phyloP scores from a whole-genome alignment of 495 filamentous ascomycete species.

The Trypethelium eluteriae region DNA sequence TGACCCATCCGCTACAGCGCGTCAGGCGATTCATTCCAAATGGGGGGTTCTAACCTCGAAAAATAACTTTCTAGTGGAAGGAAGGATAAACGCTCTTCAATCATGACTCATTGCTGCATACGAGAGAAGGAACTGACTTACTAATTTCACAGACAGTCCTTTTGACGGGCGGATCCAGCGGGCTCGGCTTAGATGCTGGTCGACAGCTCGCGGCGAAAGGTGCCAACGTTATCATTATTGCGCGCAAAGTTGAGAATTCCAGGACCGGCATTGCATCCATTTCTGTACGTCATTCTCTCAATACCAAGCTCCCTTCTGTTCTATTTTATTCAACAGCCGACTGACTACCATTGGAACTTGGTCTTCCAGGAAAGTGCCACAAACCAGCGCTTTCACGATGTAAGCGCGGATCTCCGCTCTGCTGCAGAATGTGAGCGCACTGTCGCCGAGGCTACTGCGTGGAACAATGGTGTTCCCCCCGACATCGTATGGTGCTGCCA shows the following conservation, averaged over 20 bases:
- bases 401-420: conserved; percentile 12
- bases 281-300: background rate
- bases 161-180: conserved; percentile 8
- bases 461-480: conserved; percentile 16
- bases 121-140: background rate
- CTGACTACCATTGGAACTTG: too few species aligned
- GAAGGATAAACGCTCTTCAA: background rate
- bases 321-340: background rate
- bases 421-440: conserved; percentile 10
- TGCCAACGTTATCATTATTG: conserved; percentile 16
- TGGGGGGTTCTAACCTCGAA: background rate
- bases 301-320: background rate
- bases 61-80: background rate
- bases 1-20: background rate
- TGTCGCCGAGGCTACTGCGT: conserved; percentile 10
- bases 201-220: conserved; percentile 9
- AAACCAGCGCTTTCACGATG: conserved; percentile 14
- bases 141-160: conserved; percentile 11
- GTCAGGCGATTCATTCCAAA: background rate
- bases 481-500: conserved; percentile 18
- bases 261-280: conserved; percentile 12
- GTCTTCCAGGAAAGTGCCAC: background rate
- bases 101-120: background rate
- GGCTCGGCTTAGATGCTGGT: conserved; percentile 9
- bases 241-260: conserved; percentile 6